A percentile compares a stretch with the other conserved stretches of the same genome.
phyloP scores from a whole-genome alignment of 2,329 filamentous ascomycete genomes.

The Coniochaeta hoffmannii region DNA sequence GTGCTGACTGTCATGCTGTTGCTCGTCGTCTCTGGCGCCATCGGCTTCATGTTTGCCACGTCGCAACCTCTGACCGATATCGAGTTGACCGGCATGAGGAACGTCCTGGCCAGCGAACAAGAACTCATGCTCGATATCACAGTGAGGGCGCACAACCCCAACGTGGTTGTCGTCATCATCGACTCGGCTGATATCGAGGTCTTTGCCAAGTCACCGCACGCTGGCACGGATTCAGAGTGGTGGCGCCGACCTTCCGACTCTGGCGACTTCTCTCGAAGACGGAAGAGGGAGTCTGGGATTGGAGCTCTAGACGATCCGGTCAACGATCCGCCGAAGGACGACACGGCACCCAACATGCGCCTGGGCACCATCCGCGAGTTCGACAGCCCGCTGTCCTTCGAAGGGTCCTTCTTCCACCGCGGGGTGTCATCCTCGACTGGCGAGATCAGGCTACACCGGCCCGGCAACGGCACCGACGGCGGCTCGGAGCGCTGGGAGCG shows the following conservation, averaged over 20 bases:
- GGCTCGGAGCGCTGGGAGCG: conserved; percentile 84
- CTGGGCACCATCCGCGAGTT: conserved; percentile 85
- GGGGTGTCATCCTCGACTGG: conserved; percentile 66
- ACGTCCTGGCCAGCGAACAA: conserved; percentile 88
- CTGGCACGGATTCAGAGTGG: conserved; percentile 61
- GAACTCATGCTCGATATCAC: conserved; percentile 91
- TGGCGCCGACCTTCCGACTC: conserved; percentile 35
- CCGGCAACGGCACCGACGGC: conserved; percentile 82
- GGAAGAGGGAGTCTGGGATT: background rate
- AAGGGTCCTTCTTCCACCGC: conserved; percentile 79
- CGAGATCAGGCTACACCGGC: conserved; percentile 72
- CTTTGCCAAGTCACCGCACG: conserved; percentile 88
- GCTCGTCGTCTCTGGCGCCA: conserved; percentile 74
- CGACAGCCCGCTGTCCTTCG: conserved; percentile 81
- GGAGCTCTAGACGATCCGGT: conserved; percentile 24
- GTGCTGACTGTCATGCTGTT: conserved; percentile 76
- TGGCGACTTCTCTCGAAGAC: conserved; percentile 2
- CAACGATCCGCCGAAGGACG: conserved; percentile 56
- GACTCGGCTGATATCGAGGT: conserved; percentile 84
- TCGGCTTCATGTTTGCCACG: conserved; percentile 84
- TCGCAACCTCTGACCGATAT: conserved; percentile 81
- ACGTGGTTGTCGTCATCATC: conserved; percentile 81
- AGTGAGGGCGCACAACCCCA: conserved; percentile 85
- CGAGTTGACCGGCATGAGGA: conserved; percentile 70
- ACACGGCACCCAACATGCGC: conserved; percentile 73